Evolutionary conservation across 495 filamentous ascomycete genomes (phyloP).

Genomic region (Penicillium dipodomyicola): DNA sequence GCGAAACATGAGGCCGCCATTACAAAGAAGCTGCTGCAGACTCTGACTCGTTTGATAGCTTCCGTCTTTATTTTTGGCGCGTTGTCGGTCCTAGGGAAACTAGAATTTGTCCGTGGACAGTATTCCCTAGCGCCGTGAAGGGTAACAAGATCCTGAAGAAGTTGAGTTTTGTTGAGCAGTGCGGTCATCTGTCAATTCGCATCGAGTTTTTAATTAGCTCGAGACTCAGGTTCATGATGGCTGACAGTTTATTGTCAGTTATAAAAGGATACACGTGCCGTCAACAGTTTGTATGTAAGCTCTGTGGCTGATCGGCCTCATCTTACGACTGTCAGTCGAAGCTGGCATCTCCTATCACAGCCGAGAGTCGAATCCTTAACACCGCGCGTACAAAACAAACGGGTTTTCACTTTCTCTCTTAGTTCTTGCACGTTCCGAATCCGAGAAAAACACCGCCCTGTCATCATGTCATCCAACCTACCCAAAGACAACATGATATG

Average conservation of each 20-base stretch:
- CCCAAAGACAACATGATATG: constrained; percentile 8
- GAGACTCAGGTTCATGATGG: too few relatives aligned
- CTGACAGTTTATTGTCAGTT: not conserved
- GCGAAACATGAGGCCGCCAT: too few relatives aligned
- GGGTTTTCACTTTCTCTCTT: not conserved
- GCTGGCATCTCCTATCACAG: not conserved
- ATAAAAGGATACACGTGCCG: not conserved
- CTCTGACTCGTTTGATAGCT: too few relatives aligned
- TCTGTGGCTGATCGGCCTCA: not conserved
- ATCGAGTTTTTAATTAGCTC: too few relatives aligned
- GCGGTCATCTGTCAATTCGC: too few relatives aligned
- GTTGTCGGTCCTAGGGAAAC: too few relatives aligned
- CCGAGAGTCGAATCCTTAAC: not conserved
- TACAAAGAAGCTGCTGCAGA: too few relatives aligned
- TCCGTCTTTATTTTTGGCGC: too few relatives aligned
- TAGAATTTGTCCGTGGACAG: too few relatives aligned
- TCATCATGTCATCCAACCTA: constrained; percentile 1
- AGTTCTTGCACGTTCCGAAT: not conserved
- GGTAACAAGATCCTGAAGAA: too few relatives aligned
- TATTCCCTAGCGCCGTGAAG: too few relatives aligned
- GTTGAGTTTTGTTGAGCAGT: too few relatives aligned
- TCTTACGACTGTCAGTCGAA: not conserved
- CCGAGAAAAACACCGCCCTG: not conserved
- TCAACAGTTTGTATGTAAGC: not conserved
- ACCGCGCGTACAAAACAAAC: not conserved